A percentile compares a stretch with the other conserved stretches of the same genome.
These are phyloP conservation scores for Kingdonia uniflora DNA, from an alignment of 164 flowering plant genomes.

Conservation along the genomic window DNA sequence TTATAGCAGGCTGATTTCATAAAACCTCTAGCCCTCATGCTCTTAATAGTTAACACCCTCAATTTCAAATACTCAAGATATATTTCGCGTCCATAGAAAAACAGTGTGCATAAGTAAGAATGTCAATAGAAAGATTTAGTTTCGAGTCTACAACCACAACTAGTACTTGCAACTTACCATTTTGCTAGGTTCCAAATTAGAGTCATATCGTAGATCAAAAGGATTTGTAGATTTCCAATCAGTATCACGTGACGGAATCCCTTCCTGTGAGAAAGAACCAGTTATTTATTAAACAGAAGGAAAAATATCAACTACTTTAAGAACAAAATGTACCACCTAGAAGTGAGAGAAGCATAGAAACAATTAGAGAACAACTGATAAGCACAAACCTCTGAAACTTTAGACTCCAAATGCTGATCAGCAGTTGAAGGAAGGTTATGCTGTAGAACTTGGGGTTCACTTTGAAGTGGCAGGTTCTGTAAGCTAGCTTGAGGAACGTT, in stretches of 20 bases:
- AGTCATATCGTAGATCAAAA: constrained; percentile 68
- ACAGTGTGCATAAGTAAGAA: neutral
- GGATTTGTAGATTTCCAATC: constrained; percentile 59
- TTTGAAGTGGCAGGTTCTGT: constrained; percentile 15
- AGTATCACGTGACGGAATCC: constrained; percentile 15
- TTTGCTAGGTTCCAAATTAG: constrained; percentile 34
- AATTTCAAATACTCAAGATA: neutral
- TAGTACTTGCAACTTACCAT: constrained; percentile 33
- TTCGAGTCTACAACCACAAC: neutral
- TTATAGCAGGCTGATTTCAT: neutral
- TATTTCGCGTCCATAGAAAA: neutral
- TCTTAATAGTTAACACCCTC: neutral
- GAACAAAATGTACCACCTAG: constrained; percentile 1
- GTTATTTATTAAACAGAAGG: neutral
- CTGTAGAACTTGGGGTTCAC: constrained; percentile 19
- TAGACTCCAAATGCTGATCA: constrained; percentile 22
- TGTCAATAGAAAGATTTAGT: neutral
- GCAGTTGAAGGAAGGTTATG: constrained; percentile 15
- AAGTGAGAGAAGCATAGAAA: neutral
- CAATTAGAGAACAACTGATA: constrained; percentile 17
- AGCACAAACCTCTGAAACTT: constrained; percentile 34
- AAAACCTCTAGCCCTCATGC: neutral
- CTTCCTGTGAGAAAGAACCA: constrained; percentile 25
- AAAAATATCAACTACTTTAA: neutral
- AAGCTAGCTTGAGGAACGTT: constrained; percentile 13